Base-by-base conservation (phyloP, 352 stramenopile genomes). In the Globisporangium okanoganense region DNA sequence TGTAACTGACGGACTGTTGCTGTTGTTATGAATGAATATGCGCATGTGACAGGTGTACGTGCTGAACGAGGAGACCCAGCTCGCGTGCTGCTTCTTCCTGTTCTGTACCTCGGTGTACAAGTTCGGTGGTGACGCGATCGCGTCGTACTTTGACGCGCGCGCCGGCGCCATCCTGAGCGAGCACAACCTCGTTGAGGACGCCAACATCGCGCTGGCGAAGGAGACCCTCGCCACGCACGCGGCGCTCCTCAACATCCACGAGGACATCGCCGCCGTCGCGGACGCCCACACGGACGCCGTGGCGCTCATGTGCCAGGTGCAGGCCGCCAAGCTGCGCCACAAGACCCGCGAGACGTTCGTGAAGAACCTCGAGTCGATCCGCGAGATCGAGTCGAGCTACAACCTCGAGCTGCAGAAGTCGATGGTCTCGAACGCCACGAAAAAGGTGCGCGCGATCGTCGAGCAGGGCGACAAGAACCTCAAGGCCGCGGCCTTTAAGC, bases 291-390 rank as follows among this genome's bases (percentile, higher is more conserved):
- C 92, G 78, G 85, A 90, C 38, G 82, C 82, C 31, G 70, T 94
- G 10, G 78, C 70, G 49, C 76, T 94, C 45, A 84, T 94, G 82
- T 94, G 85, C 81, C 55, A 90, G 67, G 85, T 94, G 50, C 82
- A 94, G 72, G 78, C 79, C 25, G 84, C 83, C 70, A 94, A 94
- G 75, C 70, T 94, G 58, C 81, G 79, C 62, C 85, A 94, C 82
- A 92, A 94, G 82, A 94, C 85, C 54, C 85, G 85, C 63, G 83
- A 92, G 45, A 90, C 82, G 56, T 94, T 92, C 63, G 71, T 94
- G 20, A 90, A 89, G 72, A 94, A 94, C 75, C 73, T 94, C 61
- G 85, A 94, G 70, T 82, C 85, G 55, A 91, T 94, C 75, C 80
- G 80, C 50, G 72, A 92, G 61, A 88, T 92, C 57, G 85, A 94